These are phyloP conservation scores for Gymnopus androsaceus DNA, from an alignment of 1,284 basidiomycete genomes.

Conservation along the genomic window DNA sequence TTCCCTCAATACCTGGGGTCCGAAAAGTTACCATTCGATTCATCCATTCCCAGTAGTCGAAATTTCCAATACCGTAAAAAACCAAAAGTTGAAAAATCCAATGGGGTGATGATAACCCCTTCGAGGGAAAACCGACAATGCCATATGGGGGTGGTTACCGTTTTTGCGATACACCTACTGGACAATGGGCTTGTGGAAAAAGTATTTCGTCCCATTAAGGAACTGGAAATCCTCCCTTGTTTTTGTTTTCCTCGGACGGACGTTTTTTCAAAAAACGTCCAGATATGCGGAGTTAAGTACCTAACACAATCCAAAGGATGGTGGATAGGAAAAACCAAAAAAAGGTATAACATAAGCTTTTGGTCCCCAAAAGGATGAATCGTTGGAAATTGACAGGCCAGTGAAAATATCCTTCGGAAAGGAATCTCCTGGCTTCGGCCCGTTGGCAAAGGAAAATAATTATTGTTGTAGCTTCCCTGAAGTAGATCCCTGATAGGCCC, in stretches of 20 bases:
- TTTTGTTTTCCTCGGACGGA: too few relatives aligned
- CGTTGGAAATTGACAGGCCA: conserved; percentile 44
- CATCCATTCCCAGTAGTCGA: too few relatives aligned
- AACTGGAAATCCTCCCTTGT: conserved; percentile 42
- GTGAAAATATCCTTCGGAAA: conserved; percentile 44
- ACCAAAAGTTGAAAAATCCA: too few relatives aligned
- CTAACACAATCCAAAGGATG: too few relatives aligned
- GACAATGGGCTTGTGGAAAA: conserved; percentile 58
- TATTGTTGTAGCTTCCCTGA: conserved; percentile 40
- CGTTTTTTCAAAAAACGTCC: conserved; percentile 51
- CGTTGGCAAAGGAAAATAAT: conserved; percentile 42
- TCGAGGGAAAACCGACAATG: conserved; percentile 57
- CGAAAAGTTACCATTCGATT: too few relatives aligned
- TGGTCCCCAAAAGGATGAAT: conserved; percentile 53
- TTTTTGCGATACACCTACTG: conserved; percentile 21
- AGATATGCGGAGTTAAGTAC: conserved; percentile 61
- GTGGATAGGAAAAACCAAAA: conserved; percentile 23
- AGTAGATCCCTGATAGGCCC: conserved; percentile 45
- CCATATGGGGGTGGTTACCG: conserved; percentile 52
- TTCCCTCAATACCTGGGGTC: too few relatives aligned
- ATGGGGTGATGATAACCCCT: conserved; percentile 40
- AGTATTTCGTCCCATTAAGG: conserved; percentile 55
- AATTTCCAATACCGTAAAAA: too few relatives aligned
- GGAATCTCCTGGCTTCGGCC: conserved; percentile 42
- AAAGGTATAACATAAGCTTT: conserved; percentile 44